Percentiles rank a stretch among this genome's conserved stretches.
phyloP scores from a whole-genome alignment of 169 alveolate species.

The Plasmodium reichenowi region DNA sequence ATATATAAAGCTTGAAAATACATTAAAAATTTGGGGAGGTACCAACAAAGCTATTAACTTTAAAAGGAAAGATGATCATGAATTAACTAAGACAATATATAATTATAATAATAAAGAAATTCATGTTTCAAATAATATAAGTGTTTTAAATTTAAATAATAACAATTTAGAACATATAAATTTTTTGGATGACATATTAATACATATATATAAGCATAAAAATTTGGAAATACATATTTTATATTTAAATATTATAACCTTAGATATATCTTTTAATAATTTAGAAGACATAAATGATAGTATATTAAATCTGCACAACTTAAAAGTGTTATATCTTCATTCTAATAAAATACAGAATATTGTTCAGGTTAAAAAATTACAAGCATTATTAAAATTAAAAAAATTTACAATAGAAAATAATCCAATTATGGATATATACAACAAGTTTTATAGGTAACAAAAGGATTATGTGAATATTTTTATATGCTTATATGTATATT shows the following conservation, averaged over 20 bases:
- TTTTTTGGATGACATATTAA: slow-evolving; percentile 30
- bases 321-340: slow-evolving; percentile 50
- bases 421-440: slow-evolving; percentile 38
- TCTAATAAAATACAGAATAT: slow-evolving; percentile 54
- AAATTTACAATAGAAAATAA: slow-evolving; percentile 61
- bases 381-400: slow-evolving; percentile 27
- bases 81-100: slow-evolving; percentile 47
- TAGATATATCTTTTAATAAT: slow-evolving; percentile 61
- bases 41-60: slow-evolving; percentile 53
- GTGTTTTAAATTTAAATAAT: slow-evolving; percentile 60
- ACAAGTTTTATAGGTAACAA: slow-evolving; percentile 51
- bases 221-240: neutral
- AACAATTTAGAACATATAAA: slow-evolving; percentile 32
- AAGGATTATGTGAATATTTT: no score
- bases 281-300: slow-evolving; percentile 20
- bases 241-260: slow-evolving; percentile 50
- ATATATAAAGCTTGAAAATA: slow-evolving; percentile 42
- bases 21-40: slow-evolving; percentile 69
- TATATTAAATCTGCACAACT: slow-evolving; percentile 25
- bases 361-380: slow-evolving; percentile 24
- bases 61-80: slow-evolving; percentile 35
- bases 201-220: slow-evolving; percentile 27
- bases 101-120: slow-evolving; percentile 63
- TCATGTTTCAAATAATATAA: slow-evolving; percentile 34
- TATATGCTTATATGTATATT: no score